A percentile compares a stretch with the other conserved stretches of the same genome.
These are phyloP conservation scores for Mortierella sp. DNA, from an alignment of 371 early-diverging fungal species.

Conservation along the genomic window DNA sequence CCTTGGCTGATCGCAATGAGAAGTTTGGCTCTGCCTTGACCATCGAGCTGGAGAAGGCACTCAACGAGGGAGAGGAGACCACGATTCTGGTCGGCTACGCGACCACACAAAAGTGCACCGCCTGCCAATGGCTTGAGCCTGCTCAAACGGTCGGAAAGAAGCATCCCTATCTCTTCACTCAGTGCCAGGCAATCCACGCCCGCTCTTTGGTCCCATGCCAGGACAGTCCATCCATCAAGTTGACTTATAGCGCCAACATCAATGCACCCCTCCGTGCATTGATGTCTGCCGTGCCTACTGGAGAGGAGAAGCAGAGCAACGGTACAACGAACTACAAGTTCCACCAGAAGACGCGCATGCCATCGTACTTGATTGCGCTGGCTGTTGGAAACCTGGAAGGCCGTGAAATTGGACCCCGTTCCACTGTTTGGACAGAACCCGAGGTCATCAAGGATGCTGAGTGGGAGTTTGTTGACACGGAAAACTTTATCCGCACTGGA, in stretches of 20 bases:
- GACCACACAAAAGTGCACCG: slow-evolving; percentile 86
- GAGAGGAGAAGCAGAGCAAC: slow-evolving; percentile 58
- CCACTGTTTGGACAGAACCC: slow-evolving; percentile 96
- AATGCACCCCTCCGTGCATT: slow-evolving; percentile 75
- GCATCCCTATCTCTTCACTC: slow-evolving; percentile 95
- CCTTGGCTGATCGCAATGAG: slow-evolving; percentile 65
- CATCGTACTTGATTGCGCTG: slow-evolving; percentile 94
- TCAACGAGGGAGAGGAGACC: slow-evolving; percentile 58
- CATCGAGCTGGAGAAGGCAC: slow-evolving; percentile 64
- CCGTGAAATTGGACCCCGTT: slow-evolving; percentile 87
- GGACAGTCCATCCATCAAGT: slow-evolving; percentile 94
- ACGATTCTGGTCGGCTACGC: slow-evolving; percentile 77
- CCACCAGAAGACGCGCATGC: slow-evolving; percentile 79
- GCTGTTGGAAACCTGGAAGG: slow-evolving; percentile 90
- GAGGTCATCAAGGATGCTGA: slow-evolving; percentile 90
- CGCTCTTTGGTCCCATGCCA: slow-evolving; percentile 91
- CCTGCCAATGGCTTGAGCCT: slow-evolving; percentile 92
- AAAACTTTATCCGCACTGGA: slow-evolving; percentile 85
- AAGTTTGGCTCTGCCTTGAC: slow-evolving; percentile 83
- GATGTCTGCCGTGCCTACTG: slow-evolving; percentile 72
- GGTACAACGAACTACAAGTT: slow-evolving; percentile 71
- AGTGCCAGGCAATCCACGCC: slow-evolving; percentile 98
- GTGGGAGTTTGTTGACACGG: slow-evolving; percentile 96
- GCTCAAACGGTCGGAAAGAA: slow-evolving; percentile 94
- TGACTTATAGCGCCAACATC: slow-evolving; percentile 88